These are phyloP conservation scores for Millerozyma acaciae DNA, from an alignment of 805 yeast genomes.

Conservation along the genomic window DNA sequence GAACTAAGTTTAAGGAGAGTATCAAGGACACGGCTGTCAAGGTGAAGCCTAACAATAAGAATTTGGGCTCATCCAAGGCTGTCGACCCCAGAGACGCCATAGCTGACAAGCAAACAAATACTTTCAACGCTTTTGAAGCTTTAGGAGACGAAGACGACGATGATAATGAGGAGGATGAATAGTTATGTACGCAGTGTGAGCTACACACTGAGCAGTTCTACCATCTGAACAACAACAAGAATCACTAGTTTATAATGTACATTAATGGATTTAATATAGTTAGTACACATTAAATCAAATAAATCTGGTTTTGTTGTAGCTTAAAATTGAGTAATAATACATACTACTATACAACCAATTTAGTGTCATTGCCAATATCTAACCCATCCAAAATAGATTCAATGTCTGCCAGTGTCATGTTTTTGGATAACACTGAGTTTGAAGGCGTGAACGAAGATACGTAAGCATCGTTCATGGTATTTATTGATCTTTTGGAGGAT, in stretches of 20 bases:
- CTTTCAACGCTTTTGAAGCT: slow-evolving; percentile 81
- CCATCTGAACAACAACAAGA: not conserved
- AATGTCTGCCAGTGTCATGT: slow-evolving; percentile 29
- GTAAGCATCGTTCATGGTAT: slow-evolving; percentile 4
- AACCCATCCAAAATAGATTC: slow-evolving; percentile 32
- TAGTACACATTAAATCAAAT: too few species aligned
- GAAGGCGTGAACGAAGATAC: slow-evolving; percentile 11
- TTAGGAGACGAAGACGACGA: slow-evolving; percentile 57
- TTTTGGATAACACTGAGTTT: slow-evolving; percentile 28
- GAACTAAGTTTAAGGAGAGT: slow-evolving; percentile 42
- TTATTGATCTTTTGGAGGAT: slow-evolving; percentile 3
- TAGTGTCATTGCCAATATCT: slow-evolving; percentile 31
- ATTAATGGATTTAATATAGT: slow-evolving; percentile 3
- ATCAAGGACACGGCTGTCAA: slow-evolving; percentile 45
- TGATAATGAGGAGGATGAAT: slow-evolving; percentile 9
- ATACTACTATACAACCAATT: slow-evolving; percentile 16
- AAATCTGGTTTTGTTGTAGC: too few species aligned
- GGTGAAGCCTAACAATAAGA: slow-evolving; percentile 69
- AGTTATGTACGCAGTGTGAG: not conserved
- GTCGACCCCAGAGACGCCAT: slow-evolving; percentile 68
- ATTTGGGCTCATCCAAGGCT: slow-evolving; percentile 69
- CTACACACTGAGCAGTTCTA: not conserved
- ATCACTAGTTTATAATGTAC: slow-evolving; percentile 1
- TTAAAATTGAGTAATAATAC: too few species aligned
- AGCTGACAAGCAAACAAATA: slow-evolving; percentile 60